A percentile compares a stretch with the other conserved stretches of the same genome.
Conservation (phyloP, 2,329 filamentous ascomycete genomes). For the Fusarium papillatum region DNA sequence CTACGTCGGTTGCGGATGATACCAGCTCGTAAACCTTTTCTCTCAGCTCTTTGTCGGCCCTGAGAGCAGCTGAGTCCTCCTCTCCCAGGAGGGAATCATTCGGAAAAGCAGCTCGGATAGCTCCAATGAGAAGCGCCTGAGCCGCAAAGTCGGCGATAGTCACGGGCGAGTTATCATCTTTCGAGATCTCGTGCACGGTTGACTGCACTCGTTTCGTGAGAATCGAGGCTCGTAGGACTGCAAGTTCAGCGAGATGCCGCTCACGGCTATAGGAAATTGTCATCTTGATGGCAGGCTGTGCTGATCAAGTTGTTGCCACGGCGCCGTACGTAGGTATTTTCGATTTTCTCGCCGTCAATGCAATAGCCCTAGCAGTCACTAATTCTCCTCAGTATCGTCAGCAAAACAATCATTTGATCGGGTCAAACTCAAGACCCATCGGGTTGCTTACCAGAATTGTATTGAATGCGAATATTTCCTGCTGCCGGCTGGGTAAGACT, state of each 20-base stretch:
- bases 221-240: slow-evolving; percentile 66
- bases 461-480: too few species aligned
- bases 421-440: too few species aligned
- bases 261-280: slow-evolving; percentile 30
- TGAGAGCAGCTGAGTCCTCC: slow-evolving; percentile 66
- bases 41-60: slow-evolving; percentile 59
- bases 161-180: slow-evolving; percentile 69
- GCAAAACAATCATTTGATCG: too few species aligned
- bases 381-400: too few species aligned
- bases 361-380: too few species aligned
- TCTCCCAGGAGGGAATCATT: slow-evolving; percentile 69
- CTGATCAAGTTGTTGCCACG: neutral
- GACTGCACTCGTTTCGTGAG: slow-evolving; percentile 62
- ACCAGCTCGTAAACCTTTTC: slow-evolving; percentile 67
- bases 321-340: neutral
- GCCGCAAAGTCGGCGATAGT: slow-evolving; percentile 73
- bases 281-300: neutral
- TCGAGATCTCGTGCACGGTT: slow-evolving; percentile 62
- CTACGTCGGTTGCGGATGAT: slow-evolving; percentile 13
- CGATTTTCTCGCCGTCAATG: too few species aligned
- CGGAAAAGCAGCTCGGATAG: slow-evolving; percentile 65
- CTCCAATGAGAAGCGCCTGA: slow-evolving; percentile 70
- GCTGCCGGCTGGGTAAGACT: too few species aligned
- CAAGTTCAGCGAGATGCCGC: slow-evolving; percentile 49
- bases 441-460: too few species aligned